Conservation (phyloP, 441 rosid genomes). For the Jatropha multifida region DNA sequence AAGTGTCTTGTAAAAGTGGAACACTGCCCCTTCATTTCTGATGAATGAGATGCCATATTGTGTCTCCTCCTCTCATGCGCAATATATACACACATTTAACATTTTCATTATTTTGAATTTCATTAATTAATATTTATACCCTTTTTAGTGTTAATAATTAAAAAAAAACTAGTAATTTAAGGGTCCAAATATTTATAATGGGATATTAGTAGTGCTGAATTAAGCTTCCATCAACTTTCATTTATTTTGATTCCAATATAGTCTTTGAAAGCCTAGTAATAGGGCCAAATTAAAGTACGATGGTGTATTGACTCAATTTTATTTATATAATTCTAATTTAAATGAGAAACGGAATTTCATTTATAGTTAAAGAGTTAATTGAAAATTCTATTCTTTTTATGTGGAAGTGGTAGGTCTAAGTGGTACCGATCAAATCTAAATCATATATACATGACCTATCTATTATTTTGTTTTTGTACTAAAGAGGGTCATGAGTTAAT, state of each 20-base stretch:
- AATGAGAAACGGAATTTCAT: background rate
- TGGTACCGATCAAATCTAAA: conserved; percentile 11
- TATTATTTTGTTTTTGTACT: background rate
- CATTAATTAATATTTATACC: background rate
- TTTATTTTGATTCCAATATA: background rate
- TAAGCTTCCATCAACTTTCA: conserved; percentile 14
- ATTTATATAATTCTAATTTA: background rate
- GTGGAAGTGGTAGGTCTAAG: background rate
- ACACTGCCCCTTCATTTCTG: conserved; percentile 37
- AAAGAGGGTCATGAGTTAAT: background rate
- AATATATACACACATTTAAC: background rate
- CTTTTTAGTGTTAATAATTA: background rate
- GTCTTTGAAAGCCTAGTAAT: background rate
- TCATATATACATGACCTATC: background rate
- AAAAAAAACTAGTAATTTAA: background rate
- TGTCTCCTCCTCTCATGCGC: conserved; percentile 32
- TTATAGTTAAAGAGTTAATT: no score
- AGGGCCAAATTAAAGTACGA: background rate
- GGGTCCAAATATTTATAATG: background rate
- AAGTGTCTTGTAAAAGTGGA: conserved; percentile 44
- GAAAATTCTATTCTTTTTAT: no score
- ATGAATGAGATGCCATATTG: conserved; percentile 23
- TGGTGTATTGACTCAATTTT: conserved; percentile 5
- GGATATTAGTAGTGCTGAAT: conserved; percentile 13
- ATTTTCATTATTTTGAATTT: background rate